Evolutionary conservation across 768 basidiomycete species (phyloP).

Genomic region (Kwoniella botswanensis): DNA sequence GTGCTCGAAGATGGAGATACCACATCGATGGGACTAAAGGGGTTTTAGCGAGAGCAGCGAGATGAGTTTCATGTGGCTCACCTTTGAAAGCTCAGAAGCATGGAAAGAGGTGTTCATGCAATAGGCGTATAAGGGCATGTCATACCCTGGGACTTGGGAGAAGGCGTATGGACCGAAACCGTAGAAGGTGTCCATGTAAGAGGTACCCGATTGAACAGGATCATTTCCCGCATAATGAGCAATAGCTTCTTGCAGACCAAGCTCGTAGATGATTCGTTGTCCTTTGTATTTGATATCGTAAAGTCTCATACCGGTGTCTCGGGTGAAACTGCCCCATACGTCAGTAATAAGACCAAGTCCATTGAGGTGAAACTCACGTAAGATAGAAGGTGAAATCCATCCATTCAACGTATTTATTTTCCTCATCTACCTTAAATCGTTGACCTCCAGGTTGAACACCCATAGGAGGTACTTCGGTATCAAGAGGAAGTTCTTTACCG

Average conservation of each 20-base stretch:
- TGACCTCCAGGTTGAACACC: constrained; percentile 66
- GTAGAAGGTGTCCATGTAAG: constrained; percentile 63
- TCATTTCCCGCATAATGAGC: constrained; percentile 63
- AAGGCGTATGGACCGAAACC: constrained; percentile 53
- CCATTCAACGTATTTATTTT: constrained; percentile 67
- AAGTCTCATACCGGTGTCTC: constrained; percentile 51
- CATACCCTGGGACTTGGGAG: constrained; percentile 51
- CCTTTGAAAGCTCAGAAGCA: constrained; percentile 46
- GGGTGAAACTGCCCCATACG: constrained; percentile 57
- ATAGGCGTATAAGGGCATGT: constrained; percentile 51
- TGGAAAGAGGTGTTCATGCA: constrained; percentile 53
- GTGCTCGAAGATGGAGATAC: constrained; percentile 50
- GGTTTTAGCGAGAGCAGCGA: background rate
- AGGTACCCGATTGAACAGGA: constrained; percentile 67
- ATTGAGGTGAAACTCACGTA: constrained; percentile 33
- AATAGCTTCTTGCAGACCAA: constrained; percentile 67
- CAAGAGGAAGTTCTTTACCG: constrained; percentile 34
- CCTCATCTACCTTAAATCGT: constrained; percentile 65
- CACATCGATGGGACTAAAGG: constrained; percentile 43
- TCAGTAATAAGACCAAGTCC: constrained; percentile 64
- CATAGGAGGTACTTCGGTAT: constrained; percentile 59
- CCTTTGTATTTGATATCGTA: constrained; percentile 68
- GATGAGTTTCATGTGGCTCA: background rate
- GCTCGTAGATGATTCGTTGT: constrained; percentile 69
- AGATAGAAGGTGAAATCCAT: constrained; percentile 45